Base-by-base conservation (phyloP, 805 yeast genomes). In the Myxozyma monticola region DNA sequence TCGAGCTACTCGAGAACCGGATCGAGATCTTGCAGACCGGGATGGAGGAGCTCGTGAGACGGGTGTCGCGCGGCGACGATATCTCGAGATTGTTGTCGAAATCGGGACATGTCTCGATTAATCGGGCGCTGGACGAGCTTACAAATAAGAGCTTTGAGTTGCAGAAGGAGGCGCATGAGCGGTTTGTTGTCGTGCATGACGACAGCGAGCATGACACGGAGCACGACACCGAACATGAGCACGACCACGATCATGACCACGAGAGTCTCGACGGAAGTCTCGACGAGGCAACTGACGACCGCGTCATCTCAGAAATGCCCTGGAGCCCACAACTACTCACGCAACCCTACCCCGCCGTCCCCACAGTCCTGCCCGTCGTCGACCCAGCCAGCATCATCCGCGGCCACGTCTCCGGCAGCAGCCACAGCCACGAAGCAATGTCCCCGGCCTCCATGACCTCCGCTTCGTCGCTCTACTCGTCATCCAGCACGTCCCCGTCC, bases 1-100 rank as follows among this genome's bases (percentile, higher is more conserved):
- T 82, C 15, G 87, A 83, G 60, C 65, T 83, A 41, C 67, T 83
- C 29, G 86, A 83, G 57, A 79, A 81, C 31, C 65, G 86, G 34
- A 65, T 80, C 36, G 78, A 76, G 42, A 65, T 83, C 40, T 66
- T 82, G 33, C 64, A 60, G 56, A 37, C 40, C 34, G 64, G 60
- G 2, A 51, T 60, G 49, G 55, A 49, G 8, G 60, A 60, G 41
- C 54, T 60, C 22, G 59, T 60, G 14, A 37, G 43, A 15, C 53
- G 60, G 14, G 54, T 57, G n/a, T 21, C 48, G 26, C 50, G 56
- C 21, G 59, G 60, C 18, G 62, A 55, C 14, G 51, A 54, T 20
- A 30, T 60, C 18, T 45, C 48, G 17, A 37, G 60, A 26, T 36
- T 59, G 25, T 35, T 56, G 18, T 35, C 53, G 7, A 45, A 56